A percentile compares a stretch with the other conserved stretches of the same genome.
These are phyloP conservation scores for Fragilariopsis cylindrus DNA, from an alignment of 108 stramenopile genomes.

Conservation along the genomic window DNA sequence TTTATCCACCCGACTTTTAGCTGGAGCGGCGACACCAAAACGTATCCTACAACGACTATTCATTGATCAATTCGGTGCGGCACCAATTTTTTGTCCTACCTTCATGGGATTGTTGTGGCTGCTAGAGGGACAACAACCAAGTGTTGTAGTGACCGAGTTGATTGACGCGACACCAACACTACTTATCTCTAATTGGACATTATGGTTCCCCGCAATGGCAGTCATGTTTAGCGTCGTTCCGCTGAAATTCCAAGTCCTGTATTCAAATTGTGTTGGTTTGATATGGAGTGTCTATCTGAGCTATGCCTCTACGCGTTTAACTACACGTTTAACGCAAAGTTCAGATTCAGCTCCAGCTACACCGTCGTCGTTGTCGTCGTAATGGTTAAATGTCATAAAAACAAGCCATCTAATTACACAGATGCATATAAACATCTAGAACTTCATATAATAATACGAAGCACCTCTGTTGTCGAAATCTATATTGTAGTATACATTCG, in stretches of 20 bases:
- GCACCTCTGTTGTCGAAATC: no score
- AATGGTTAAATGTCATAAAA: no score
- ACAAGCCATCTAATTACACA: no score
- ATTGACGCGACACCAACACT: slow-evolving; percentile 42
- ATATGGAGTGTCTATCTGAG: slow-evolving; percentile 81
- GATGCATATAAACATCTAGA: no score
- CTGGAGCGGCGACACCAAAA: slow-evolving; percentile 6
- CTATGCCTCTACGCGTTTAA: slow-evolving; percentile 3
- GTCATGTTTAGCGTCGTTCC: slow-evolving; percentile 81
- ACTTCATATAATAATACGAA: no score
- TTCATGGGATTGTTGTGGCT: slow-evolving; percentile 65
- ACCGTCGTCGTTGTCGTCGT: no score
- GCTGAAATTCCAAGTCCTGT: slow-evolving; percentile 77
- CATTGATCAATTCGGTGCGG: slow-evolving; percentile 74
- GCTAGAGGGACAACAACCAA: slow-evolving; percentile 52
- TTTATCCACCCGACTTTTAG: slow-evolving; percentile 25
- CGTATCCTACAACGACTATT: slow-evolving; percentile 53
- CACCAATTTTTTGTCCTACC: slow-evolving; percentile 67
- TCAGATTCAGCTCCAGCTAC: no score
- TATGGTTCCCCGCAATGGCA: slow-evolving; percentile 83
- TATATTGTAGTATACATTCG: no score
- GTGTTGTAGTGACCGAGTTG: slow-evolving; percentile 19
- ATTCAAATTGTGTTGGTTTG: slow-evolving; percentile 76
- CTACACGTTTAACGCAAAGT: not conserved
- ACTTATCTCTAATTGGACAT: slow-evolving; percentile 69